A percentile compares a stretch with the other conserved stretches of the same genome.
These are phyloP conservation scores for Penicillium sclerotigenum DNA, from an alignment of 2,329 filamentous ascomycete species.

Conservation along the genomic window DNA sequence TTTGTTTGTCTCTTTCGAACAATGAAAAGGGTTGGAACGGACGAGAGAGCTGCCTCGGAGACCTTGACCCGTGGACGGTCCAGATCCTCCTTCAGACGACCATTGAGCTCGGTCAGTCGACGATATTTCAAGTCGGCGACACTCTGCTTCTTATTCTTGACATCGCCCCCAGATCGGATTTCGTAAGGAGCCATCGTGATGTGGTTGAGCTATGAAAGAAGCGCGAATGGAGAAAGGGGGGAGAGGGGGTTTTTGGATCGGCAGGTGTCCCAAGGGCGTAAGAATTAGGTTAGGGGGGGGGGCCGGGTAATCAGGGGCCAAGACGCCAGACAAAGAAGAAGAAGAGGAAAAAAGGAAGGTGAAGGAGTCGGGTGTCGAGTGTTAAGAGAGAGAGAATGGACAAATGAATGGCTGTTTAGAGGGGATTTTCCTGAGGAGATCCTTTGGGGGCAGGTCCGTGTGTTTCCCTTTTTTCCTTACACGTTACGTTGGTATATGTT, in stretches of 20 bases:
- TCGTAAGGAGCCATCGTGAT: conserved; percentile 61
- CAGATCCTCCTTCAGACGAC: conserved; percentile 89
- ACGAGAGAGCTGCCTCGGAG: conserved; percentile 87
- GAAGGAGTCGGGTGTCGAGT: conserved; percentile 1
- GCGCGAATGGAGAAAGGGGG: conserved; percentile 20
- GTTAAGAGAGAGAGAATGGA: conserved; percentile 6
- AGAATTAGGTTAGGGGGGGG: conserved; percentile 2
- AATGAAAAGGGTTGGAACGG: conserved; percentile 37
- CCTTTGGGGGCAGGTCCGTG: conserved; percentile 6
- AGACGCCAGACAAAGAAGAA: conserved; percentile 1
- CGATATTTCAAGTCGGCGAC: conserved; percentile 98
- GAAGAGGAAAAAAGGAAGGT: neutral
- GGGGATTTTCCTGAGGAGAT: conserved; percentile 5
- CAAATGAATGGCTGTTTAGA: conserved; percentile 5
- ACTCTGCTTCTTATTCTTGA: conserved; percentile 93
- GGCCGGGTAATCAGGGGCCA: conserved; percentile 6
- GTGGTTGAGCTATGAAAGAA: conserved; percentile 7
- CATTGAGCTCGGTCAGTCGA: conserved; percentile 94
- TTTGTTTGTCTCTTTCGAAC: conserved; percentile 1
- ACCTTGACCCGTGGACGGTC: conserved; percentile 94
- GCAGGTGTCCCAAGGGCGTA: conserved; percentile 10
- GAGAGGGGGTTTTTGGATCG: conserved; percentile 8
- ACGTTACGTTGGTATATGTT: conserved; percentile 1
- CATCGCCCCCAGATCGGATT: conserved; percentile 62
- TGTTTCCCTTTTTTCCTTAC: conserved; percentile 1